Base-by-base conservation (phyloP, 768 basidiomycete species). In the Rhizopogon vinicolor region DNA sequence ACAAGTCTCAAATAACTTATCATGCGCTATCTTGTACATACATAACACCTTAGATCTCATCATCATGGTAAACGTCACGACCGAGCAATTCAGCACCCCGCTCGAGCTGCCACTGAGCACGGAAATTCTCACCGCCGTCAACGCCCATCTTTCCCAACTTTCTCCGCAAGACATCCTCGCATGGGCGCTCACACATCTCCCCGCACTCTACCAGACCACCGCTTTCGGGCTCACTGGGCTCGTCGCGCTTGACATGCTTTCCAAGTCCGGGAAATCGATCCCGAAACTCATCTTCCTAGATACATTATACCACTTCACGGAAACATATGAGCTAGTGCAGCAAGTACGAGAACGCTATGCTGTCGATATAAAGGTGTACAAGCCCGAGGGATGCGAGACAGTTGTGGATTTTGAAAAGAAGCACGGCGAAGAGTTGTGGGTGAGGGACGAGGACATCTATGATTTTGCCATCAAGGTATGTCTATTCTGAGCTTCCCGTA, bases 211-310 rank as follows among this genome's bases (percentile, higher is more conserved):
- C 71, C 96, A 99, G 69, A 98, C 97, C 6, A 98, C 96, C 5
- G 96, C 97, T 0, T 96, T 99, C 65, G 97, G 97, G 7, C 79
- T 98, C 56, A 98, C 95, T 0, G 96, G 97, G 9, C 85, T 95
- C 52, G 93, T 93, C 53, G 87, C 93, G 18, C 85, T 91, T 58
- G 93, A 97, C 69, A 97, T 99, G 92, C 83, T 98, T 52, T 87
- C 91, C 35, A 90, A 91, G 69, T 49, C 48, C 1, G 35, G 48
- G 3, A 35, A 25, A 8, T 35, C 48, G 19, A 75, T 94, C 58
- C 91, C 91, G 1, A 93, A 94, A 1, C 80, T 98, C 18, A 93
- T 98, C 74, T 98, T 99, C 75, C 73, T 98, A 67, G 95, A 99
- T 74, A 98, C 97, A 0, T 78, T 98, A 13, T 93, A 98, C 68